Percentiles rank a stretch among this genome's conserved stretches.
Evolutionary conservation across 2,329 filamentous ascomycete species (phyloP).

Genomic region (Fusarium irregulare): DNA sequence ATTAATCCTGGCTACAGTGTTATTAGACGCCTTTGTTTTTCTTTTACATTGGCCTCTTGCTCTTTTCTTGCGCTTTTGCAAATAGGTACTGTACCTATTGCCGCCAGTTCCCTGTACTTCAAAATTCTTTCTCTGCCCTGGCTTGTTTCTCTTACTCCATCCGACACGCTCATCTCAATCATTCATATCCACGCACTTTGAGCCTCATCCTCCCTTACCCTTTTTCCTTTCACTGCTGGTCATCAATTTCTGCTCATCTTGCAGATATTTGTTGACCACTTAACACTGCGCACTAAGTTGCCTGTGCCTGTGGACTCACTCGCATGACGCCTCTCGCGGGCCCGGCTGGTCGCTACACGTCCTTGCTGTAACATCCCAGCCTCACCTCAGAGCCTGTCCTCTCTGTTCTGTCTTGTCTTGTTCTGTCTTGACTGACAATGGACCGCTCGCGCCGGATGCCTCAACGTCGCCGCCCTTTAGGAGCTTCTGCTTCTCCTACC

Average conservation of each 20-base stretch:
- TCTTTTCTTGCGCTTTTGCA: conserved; percentile 29
- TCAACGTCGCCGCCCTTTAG: conserved; percentile 49
- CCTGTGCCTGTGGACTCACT: conserved; percentile 34
- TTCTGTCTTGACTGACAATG: conserved; percentile 49
- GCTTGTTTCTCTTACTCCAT: conserved; percentile 46
- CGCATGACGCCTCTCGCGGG: conserved; percentile 45
- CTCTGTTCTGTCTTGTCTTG: not conserved
- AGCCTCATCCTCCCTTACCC: conserved; percentile 29
- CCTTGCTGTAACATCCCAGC: conserved; percentile 46
- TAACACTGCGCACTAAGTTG: conserved; percentile 31
- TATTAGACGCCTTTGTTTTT: conserved; percentile 25
- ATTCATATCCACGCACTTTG: conserved; percentile 41
- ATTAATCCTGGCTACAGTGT: conserved; percentile 4
- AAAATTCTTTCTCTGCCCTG: conserved; percentile 49
- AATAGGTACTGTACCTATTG: conserved; percentile 22
- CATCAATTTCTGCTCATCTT: conserved; percentile 20
- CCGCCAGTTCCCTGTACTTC: conserved; percentile 45
- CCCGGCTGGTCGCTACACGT: conserved; percentile 48
- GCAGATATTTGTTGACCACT: conserved; percentile 19
- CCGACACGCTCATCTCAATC: conserved; percentile 47
- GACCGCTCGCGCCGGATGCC: conserved; percentile 54
- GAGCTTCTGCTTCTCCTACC: conserved; percentile 50
- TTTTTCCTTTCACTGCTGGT: conserved; percentile 1
- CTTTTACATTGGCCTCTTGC: conserved; percentile 16
- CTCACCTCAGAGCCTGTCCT: conserved; percentile 35